These are phyloP conservation scores for Polytrichum formosum DNA, from an alignment of 225 moss, liverwort and hornwort species.

Conservation along the genomic window DNA sequence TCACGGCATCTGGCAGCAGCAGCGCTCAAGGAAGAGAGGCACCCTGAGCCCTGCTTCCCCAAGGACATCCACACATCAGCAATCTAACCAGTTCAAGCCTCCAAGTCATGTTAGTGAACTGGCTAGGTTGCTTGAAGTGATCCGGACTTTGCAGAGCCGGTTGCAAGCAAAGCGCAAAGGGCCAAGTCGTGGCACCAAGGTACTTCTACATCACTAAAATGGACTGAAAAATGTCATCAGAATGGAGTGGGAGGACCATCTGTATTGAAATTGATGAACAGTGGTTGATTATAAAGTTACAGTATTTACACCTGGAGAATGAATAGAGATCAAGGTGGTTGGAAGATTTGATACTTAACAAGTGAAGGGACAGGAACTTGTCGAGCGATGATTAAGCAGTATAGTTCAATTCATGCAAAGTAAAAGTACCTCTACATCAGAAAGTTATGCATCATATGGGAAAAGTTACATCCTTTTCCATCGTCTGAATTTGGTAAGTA, in stretches of 20 bases:
- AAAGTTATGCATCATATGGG: too few relatives aligned
- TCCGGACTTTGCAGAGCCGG: conserved; percentile 79
- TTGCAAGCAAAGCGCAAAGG: conserved; percentile 79
- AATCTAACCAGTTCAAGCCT: conserved; percentile 4
- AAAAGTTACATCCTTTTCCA: too few relatives aligned
- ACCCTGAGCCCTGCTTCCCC: conserved; percentile 8
- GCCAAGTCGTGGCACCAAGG: conserved; percentile 50
- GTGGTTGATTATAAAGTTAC: background rate
- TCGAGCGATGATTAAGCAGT: too few relatives aligned
- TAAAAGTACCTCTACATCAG: too few relatives aligned
- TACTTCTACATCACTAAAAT: background rate
- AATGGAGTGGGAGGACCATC: too few relatives aligned
- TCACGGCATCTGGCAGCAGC: conserved; percentile 54
- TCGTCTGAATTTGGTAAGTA: too few relatives aligned
- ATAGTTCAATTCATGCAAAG: too few relatives aligned
- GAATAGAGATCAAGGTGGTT: too few relatives aligned
- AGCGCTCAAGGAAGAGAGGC: conserved; percentile 12
- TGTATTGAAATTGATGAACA: background rate
- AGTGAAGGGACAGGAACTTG: too few relatives aligned
- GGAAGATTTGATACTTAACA: too few relatives aligned
- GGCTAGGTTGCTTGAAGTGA: conserved; percentile 87
- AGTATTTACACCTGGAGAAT: too few relatives aligned
- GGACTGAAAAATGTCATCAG: too few relatives aligned
- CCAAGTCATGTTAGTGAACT: conserved; percentile 63
- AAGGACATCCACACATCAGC: conserved; percentile 35